Conservation (phyloP, 2,329 filamentous ascomycete genomes). For the Paraphoma sp. region DNA sequence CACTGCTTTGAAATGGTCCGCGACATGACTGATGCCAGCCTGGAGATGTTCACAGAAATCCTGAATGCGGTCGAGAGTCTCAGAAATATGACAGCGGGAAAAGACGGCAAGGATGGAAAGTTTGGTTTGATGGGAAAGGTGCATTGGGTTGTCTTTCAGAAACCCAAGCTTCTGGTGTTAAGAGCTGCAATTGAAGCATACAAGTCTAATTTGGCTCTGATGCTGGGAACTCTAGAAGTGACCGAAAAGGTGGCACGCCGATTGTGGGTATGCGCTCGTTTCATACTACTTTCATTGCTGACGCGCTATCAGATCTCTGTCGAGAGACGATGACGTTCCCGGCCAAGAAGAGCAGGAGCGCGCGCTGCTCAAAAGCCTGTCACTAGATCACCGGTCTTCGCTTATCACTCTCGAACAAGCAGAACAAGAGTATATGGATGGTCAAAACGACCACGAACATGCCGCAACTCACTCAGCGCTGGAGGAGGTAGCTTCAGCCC, state of each 20-base stretch:
- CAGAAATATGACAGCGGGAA: conserved; percentile 15
- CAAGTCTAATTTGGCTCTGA: conserved; percentile 26
- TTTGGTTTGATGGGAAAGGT: conserved; percentile 16
- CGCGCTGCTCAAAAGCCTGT: conserved; percentile 16
- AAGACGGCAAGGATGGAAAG: conserved; percentile 22
- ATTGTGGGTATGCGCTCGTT: conserved; percentile 5
- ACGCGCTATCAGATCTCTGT: background rate
- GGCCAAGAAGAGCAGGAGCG: conserved; percentile 21
- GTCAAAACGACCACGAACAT: background rate
- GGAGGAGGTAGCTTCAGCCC: too few relatives aligned
- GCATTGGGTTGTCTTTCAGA: conserved; percentile 28
- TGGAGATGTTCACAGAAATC: conserved; percentile 31
- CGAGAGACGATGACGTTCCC: background rate
- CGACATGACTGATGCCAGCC: conserved; percentile 21
- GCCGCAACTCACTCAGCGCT: too few relatives aligned
- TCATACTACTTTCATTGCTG: background rate
- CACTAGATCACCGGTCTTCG: conserved; percentile 20
- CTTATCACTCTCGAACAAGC: conserved; percentile 21
- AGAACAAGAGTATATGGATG: conserved; percentile 11
- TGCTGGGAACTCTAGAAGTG: conserved; percentile 28
- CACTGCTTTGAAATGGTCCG: conserved; percentile 24
- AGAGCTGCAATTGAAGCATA: conserved; percentile 29
- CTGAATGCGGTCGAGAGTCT: conserved; percentile 17
- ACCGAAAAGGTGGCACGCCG: conserved; percentile 23
- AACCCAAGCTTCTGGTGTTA: conserved; percentile 23